phyloP scores from a whole-genome alignment of 2,329 filamentous ascomycete species.

The Clarireedia monteithiana region DNA sequence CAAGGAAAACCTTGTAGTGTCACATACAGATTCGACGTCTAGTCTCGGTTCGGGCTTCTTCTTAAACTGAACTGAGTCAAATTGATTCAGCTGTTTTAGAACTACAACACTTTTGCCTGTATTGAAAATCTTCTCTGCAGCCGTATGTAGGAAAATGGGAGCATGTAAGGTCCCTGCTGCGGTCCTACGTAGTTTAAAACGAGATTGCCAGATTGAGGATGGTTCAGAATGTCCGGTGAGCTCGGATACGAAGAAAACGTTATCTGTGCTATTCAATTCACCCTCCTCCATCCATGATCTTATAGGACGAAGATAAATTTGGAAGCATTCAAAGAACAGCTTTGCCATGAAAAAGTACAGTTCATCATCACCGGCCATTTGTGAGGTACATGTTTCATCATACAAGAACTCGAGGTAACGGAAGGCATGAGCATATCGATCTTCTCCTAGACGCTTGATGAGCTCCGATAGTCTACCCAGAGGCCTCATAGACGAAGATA shows the following conservation, averaged over 20 bases:
- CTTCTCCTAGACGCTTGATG: slow-evolving; percentile 46
- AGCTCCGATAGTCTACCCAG: slow-evolving; percentile 55
- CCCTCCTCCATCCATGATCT: slow-evolving; percentile 80
- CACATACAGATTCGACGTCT: slow-evolving; percentile 50
- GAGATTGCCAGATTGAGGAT: slow-evolving; percentile 66
- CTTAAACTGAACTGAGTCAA: slow-evolving; percentile 31
- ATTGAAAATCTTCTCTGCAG: slow-evolving; percentile 68
- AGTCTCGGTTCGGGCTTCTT: slow-evolving; percentile 38
- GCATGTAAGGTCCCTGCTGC: slow-evolving; percentile 54
- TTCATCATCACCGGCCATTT: slow-evolving; percentile 56
- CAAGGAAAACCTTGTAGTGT: slow-evolving; percentile 37
- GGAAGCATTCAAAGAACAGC: slow-evolving; percentile 75
- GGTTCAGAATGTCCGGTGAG: slow-evolving; percentile 47
- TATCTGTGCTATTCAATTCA: slow-evolving; percentile 55
- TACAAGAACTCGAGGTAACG: slow-evolving; percentile 74
- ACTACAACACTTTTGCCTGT: slow-evolving; percentile 85
- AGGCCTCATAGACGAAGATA: slow-evolving; percentile 45
- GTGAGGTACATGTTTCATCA: slow-evolving; percentile 58
- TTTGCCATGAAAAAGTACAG: slow-evolving; percentile 56
- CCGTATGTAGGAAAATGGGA: slow-evolving; percentile 66
- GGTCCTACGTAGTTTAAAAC: slow-evolving; percentile 59
- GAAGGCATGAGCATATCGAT: slow-evolving; percentile 41
- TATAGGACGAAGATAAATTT: slow-evolving; percentile 74
- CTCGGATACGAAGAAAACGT: slow-evolving; percentile 68
- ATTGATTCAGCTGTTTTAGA: slow-evolving; percentile 60